These are phyloP conservation scores for Boletus eberwhitei DNA, from an alignment of 768 basidiomycete species.

Conservation along the genomic window DNA sequence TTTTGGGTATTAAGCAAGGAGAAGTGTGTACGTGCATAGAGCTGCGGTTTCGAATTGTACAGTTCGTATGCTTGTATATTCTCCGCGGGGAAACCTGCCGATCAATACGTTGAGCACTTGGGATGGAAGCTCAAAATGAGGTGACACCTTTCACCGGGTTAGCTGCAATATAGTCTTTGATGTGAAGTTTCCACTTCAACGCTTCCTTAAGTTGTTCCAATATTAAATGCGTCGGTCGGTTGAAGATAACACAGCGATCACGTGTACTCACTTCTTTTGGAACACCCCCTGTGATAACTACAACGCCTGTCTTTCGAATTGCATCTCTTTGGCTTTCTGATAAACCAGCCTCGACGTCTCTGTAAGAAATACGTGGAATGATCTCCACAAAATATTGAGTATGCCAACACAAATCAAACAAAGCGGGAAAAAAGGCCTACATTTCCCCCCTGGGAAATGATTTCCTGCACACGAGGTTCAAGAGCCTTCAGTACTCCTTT, in stretches of 20 bases:
- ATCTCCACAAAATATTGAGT: slow-evolving; percentile 32
- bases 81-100: slow-evolving; percentile 59
- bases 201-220: slow-evolving; percentile 44
- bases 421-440: slow-evolving; percentile 31
- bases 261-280: slow-evolving; percentile 42
- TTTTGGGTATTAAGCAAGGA: slow-evolving; percentile 54
- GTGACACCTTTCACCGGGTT: slow-evolving; percentile 51
- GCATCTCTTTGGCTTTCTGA: slow-evolving; percentile 41
- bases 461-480: slow-evolving; percentile 43
- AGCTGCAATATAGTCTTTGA: slow-evolving; percentile 50
- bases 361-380: slow-evolving; percentile 48
- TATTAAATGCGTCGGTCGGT: not conserved
- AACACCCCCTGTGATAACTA: slow-evolving; percentile 58
- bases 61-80: slow-evolving; percentile 73
- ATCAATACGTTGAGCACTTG: not conserved
- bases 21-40: slow-evolving; percentile 65
- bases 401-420: not conserved
- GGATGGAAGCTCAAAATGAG: not conserved
- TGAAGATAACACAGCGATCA: not conserved
- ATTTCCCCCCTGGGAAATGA: slow-evolving; percentile 43
- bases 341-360: slow-evolving; percentile 44
- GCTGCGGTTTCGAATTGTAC: slow-evolving; percentile 65
- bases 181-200: slow-evolving; percentile 51
- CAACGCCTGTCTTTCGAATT: slow-evolving; percentile 51
- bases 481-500: slow-evolving; percentile 50